Base-by-base conservation (phyloP, 352 stramenopile genomes). In the Globisporangium abappressorium region DNA sequence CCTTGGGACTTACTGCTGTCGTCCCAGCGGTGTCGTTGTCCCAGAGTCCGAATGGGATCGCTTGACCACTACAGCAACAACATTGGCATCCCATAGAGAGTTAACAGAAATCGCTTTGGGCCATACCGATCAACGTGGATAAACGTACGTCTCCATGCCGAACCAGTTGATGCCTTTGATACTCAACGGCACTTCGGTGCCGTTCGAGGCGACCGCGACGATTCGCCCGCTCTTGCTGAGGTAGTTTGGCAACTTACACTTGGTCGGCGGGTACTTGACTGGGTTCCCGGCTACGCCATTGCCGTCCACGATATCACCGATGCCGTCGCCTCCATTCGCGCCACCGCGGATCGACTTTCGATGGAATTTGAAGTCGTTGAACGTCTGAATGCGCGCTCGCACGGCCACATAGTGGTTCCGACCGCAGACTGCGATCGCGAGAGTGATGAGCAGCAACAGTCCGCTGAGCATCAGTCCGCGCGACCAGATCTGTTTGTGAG, bases 201-300 rank as follows among this genome's bases (percentile, higher is more conserved):
- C 75, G 30, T 81, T 81, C 28, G 79, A 72, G 0, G 76, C 33
- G 0, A 87, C 75, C 0, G 79, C 71, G 30, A 71, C 74, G 41
- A 90, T 85, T 20, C 80, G 66, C 2, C 81, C 76, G 33, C 81
- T 74, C 70, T 91, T 91, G 71, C 81, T 90, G 49, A 80, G 68
- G 46, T 92, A 91, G 62, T 90, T 77, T 3, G 80, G 77, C 59
- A 88, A 53, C 61, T 87, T 70, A 55, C 82, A 92, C 26, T 73
- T 70, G 68, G 73, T 88, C 55, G 79, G 58, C 6, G 81, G 79
- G 54, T 90, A 90, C 43, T 74, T 73, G 57, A 83, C 81, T 1
- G 81, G 81, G 66, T 90, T 90, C 11, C 81, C 81, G 20, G 82
- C 70, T 36, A 80, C 68, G 6, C 80, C 82, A 59, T 91, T 80